Evolutionary conservation across 805 yeast species (phyloP).

Genomic region (Candida stauntonica): DNA sequence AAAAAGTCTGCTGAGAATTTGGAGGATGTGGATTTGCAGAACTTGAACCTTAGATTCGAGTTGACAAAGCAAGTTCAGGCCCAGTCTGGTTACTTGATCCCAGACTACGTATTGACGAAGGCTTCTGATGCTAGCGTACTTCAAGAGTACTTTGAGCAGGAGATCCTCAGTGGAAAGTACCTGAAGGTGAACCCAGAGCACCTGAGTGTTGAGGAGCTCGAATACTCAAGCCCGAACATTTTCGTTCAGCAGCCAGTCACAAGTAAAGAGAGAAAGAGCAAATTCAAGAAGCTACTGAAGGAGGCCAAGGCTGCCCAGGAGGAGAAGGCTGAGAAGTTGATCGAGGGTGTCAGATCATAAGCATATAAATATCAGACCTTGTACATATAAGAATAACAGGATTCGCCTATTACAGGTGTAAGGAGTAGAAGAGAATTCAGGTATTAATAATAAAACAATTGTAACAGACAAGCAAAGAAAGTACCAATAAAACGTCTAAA

Average conservation of each 20-base stretch:
- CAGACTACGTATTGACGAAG: conserved; percentile 34
- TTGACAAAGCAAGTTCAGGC: conserved; percentile 32
- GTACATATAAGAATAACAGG: background rate
- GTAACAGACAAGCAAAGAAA: too few species aligned
- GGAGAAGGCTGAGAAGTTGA: conserved; percentile 20
- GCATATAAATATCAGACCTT: background rate
- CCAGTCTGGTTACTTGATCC: conserved; percentile 33
- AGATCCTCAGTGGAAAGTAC: conserved; percentile 29
- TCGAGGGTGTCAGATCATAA: conserved; percentile 21
- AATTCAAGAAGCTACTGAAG: conserved; percentile 21
- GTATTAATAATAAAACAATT: background rate
- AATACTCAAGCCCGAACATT: conserved; percentile 23
- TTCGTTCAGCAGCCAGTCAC: conserved; percentile 22
- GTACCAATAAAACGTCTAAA: background rate
- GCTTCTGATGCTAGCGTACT: conserved; percentile 28
- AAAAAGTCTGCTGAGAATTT: conserved; percentile 6
- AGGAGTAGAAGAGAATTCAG: background rate
- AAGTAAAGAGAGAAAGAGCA: conserved; percentile 21
- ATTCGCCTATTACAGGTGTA: too few species aligned
- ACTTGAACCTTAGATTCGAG: conserved; percentile 33
- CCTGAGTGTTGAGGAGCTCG: conserved; percentile 16
- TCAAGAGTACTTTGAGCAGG: conserved; percentile 25
- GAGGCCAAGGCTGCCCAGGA: conserved; percentile 24
- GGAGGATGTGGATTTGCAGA: conserved; percentile 18
- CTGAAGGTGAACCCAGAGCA: conserved; percentile 13